Evolutionary conservation across 106 monocot genomes (phyloP), one percentile per base, ranked within the genome.

Genomic region (Cymbidium sinense): DNA sequence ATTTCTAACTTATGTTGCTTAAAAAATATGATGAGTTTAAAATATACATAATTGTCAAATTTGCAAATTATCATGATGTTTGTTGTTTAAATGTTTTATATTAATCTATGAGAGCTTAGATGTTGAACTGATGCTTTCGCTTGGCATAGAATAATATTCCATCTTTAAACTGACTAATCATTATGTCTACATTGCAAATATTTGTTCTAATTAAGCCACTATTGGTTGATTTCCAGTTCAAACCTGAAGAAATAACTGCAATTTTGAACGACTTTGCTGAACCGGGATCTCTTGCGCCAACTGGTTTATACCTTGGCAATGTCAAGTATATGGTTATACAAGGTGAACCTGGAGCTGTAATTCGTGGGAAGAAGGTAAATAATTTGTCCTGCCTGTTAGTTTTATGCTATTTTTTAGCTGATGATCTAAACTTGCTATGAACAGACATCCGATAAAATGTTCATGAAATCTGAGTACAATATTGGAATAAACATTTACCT

Each of bases 291-390:
- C 84, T 87, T 76, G 87, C 87, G 62, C 87, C 87, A 70, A 87
- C 84, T 79, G 87, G 87, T 11, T 76, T 87, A 73, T 87, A 70
- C 70, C 81, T 87, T 78, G 87, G 81, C 0, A 75, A 78, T 51
- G 52, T 76, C 36, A 84, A 87, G 41, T 87, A 84, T 70, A 87
- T 87, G 87, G 87, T 87, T 37, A 78, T 87, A 54, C 87, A 87
- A 84, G 87, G 87, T 29, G 87, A 87, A 70, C 81, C 87, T 30
- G 87, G 87, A 34, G 81, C 73, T 58, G 84, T 84, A 21, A 84
- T 87, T 76, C 84, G 87, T 25, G 87, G 87, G 33, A 87, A 87
- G 84, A 87, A 84, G 87, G 87, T 88, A 81, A 62, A 62, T 13
- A 47, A 47, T 27, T 62, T 9, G 25, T 62, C 27, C 25, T 25